Percentiles rank a stretch among this genome's conserved stretches.
phyloP scores from a whole-genome alignment of 768 basidiomycete genomes.

The Suillus plorans region DNA sequence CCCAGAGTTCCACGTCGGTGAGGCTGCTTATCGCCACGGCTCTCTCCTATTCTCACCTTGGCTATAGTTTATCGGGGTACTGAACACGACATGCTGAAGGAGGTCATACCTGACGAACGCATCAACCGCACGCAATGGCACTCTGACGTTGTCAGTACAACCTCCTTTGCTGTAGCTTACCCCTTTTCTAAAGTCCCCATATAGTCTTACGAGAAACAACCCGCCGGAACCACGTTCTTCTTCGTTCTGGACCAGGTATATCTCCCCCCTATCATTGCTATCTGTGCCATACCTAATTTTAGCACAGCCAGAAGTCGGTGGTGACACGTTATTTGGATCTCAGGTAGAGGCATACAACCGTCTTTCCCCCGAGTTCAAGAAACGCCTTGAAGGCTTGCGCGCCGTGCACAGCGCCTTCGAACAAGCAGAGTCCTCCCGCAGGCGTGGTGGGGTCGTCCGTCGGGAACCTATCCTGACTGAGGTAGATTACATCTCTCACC shows the following conservation, averaged over 20 bases:
- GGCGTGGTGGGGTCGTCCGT: conserved; percentile 45
- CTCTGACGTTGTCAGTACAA: conserved; percentile 47
- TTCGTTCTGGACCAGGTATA: conserved; percentile 50
- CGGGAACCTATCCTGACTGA: conserved; percentile 50
- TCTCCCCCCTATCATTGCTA: neutral
- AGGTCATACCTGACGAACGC: conserved; percentile 43
- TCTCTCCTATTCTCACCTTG: neutral
- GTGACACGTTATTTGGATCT: conserved; percentile 57
- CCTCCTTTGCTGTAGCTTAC: neutral
- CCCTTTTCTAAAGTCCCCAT: neutral
- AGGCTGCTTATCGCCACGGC: conserved; percentile 15
- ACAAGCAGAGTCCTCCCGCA: conserved; percentile 48
- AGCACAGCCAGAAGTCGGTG: conserved; percentile 33
- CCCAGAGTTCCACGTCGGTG: conserved; percentile 60
- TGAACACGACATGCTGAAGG: conserved; percentile 40
- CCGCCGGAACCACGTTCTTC: conserved; percentile 57
- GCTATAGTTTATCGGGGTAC: conserved; percentile 50
- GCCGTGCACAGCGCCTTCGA: conserved; percentile 56
- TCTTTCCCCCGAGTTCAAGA: conserved; percentile 56
- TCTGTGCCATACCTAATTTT: conserved; percentile 19
- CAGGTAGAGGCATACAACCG: conserved; percentile 61
- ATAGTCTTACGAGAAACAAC: conserved; percentile 54
- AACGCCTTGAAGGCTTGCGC: conserved; percentile 54
- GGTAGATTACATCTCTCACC: conserved; percentile 23
- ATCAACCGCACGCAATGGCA: conserved; percentile 49